Evolutionary conservation across 305 asterid species (phyloP).

Genomic region (Withania somnifera): DNA sequence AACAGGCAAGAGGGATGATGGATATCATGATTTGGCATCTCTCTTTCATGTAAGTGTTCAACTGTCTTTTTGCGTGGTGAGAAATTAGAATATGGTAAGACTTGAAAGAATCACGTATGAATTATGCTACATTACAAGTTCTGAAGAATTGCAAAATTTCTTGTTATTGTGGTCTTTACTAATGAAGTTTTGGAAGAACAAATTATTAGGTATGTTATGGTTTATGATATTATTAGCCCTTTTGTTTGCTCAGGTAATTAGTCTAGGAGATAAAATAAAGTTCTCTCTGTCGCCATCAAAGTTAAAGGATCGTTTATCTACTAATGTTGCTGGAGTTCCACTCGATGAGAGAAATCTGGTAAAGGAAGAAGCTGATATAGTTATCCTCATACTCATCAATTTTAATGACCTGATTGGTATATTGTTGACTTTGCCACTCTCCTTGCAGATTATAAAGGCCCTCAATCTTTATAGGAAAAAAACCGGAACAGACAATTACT

Average conservation of each 20-base stretch:
- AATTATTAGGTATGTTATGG: neutral
- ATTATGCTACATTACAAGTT: neutral
- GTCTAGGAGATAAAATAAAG: conserved; percentile 84
- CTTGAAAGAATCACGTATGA: neutral
- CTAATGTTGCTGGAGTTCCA: conserved; percentile 88
- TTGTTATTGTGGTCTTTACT: neutral
- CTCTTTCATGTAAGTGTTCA: conserved; percentile 52
- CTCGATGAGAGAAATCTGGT: conserved; percentile 85
- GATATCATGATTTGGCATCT: conserved; percentile 94
- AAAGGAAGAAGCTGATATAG: neutral
- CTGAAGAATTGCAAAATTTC: neutral
- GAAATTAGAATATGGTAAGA: neutral
- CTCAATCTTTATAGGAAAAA: conserved; percentile 87
- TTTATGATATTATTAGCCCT: neutral
- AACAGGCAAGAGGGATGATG: conserved; percentile 74
- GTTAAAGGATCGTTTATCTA: conserved; percentile 62
- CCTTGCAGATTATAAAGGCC: conserved; percentile 78
- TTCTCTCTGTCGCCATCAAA: conserved; percentile 79
- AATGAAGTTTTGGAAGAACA: neutral
- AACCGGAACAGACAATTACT: conserved; percentile 66
- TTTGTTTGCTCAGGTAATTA: conserved; percentile 58
- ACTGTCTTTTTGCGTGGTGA: neutral
- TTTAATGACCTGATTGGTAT: neutral
- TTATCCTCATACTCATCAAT: neutral
- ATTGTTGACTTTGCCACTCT: neutral